Conservation (phyloP, 2,329 filamentous ascomycete species). For the Amauroascus niger region DNA sequence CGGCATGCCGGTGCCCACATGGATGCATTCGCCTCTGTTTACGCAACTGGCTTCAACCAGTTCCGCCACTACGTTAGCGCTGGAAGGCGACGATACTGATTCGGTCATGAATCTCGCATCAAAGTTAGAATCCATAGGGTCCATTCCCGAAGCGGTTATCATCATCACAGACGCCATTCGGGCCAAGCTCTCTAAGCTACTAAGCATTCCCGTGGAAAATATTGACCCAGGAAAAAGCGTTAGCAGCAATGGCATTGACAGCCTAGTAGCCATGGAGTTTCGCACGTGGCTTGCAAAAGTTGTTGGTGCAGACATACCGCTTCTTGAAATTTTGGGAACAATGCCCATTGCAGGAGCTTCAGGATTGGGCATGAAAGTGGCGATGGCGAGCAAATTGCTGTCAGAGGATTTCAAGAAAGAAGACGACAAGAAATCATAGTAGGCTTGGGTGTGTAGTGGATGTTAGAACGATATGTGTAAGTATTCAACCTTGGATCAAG, state of each 20-base stretch:
- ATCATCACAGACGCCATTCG: constrained; percentile 10
- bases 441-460: too few species aligned
- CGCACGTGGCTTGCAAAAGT: constrained; percentile 23
- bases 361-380: constrained; percentile 5
- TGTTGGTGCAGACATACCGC: constrained; percentile 21
- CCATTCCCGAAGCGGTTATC: background rate
- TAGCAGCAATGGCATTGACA: constrained; percentile 22
- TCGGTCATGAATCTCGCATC: constrained; percentile 7
- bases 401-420: constrained; percentile 3
- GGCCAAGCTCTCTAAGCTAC: constrained; percentile 8
- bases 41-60: constrained; percentile 9
- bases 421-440: background rate
- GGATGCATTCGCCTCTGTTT: constrained; percentile 24
- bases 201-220: constrained; percentile 11
- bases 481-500: too few species aligned
- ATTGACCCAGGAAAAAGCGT: constrained; percentile 15
- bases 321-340: constrained; percentile 17
- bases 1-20: constrained; percentile 17
- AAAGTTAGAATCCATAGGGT: background rate
- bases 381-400: constrained; percentile 5
- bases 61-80: background rate
- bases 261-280: constrained; percentile 26
- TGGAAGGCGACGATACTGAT: background rate
- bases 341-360: constrained; percentile 7
- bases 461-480: too few species aligned